Percentiles rank a stretch among this genome's conserved stretches.
phyloP scores from a whole-genome alignment of 2,329 filamentous ascomycete genomes.

The Lecanosticta acicola region DNA sequence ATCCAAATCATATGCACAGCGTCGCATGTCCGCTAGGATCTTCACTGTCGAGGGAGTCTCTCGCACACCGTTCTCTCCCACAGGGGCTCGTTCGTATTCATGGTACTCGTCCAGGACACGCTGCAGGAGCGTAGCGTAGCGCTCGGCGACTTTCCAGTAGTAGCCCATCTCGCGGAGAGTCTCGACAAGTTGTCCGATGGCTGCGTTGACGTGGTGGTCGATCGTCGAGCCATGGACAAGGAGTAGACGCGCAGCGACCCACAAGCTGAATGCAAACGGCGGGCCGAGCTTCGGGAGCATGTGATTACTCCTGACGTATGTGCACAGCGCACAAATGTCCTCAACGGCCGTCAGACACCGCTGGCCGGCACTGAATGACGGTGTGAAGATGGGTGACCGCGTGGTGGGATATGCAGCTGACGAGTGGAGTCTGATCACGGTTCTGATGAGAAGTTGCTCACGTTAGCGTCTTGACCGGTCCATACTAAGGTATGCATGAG shows the following conservation, averaged over 20 bases:
- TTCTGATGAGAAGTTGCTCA: too few species aligned
- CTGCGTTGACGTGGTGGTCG: conserved; percentile 72
- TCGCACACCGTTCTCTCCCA: conserved; percentile 58
- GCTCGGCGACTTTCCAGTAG: conserved; percentile 78
- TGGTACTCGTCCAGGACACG: conserved; percentile 81
- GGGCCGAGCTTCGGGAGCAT: conserved; percentile 78
- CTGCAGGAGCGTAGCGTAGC: conserved; percentile 73
- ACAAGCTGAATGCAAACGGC: conserved; percentile 85
- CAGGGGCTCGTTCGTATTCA: conserved; percentile 61
- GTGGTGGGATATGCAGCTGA: conserved; percentile 90
- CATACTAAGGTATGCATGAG: conserved; percentile 1
- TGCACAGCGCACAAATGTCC: conserved; percentile 70
- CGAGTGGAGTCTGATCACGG: conserved; percentile 83
- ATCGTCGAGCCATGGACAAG: conserved; percentile 89
- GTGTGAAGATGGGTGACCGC: conserved; percentile 80
- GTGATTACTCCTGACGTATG: conserved; percentile 68
- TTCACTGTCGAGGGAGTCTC: conserved; percentile 76
- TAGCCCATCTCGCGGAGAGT: conserved; percentile 73
- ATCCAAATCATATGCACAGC: conserved; percentile 84
- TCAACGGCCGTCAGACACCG: conserved; percentile 78
- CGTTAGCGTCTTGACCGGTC: conserved; percentile 6
- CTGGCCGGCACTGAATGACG: conserved; percentile 79
- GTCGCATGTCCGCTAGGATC: conserved; percentile 85
- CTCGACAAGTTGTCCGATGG: conserved; percentile 76
- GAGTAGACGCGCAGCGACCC: conserved; percentile 81